A percentile compares a stretch with the other conserved stretches of the same genome.
phyloP scores from a whole-genome alignment of 2,329 filamentous ascomycete species.

The Myriosclerotinia duriaeana region DNA sequence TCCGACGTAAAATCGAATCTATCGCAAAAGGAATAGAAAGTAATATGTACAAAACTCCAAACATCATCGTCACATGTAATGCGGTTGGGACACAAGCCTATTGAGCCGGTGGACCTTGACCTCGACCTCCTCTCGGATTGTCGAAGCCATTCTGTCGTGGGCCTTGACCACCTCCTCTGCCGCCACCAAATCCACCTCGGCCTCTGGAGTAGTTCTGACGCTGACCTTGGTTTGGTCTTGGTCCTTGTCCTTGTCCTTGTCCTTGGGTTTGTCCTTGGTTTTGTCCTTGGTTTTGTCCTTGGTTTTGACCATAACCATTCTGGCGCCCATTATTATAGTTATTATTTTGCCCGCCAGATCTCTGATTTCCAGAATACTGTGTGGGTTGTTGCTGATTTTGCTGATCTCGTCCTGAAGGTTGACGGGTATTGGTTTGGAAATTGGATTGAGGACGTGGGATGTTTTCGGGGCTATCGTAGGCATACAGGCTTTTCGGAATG shows the following conservation, averaged over 20 bases:
- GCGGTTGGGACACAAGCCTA: slow-evolving; percentile 29
- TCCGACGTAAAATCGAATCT: slow-evolving; percentile 34
- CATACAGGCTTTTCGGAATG: slow-evolving; percentile 97
- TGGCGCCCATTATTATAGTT: slow-evolving; percentile 36
- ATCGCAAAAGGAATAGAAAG: slow-evolving; percentile 36
- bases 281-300: slow-evolving; percentile 36
- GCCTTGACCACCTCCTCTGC: slow-evolving; percentile 34
- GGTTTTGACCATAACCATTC: slow-evolving; percentile 33
- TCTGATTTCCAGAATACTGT: slow-evolving; percentile 33
- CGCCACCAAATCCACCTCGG: slow-evolving; percentile 31
- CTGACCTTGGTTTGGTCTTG: slow-evolving; percentile 30
- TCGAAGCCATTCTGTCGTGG: slow-evolving; percentile 38
- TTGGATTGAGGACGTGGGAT: slow-evolving; percentile 80
- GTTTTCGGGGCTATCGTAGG: slow-evolving; percentile 93
- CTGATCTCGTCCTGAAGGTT: slow-evolving; percentile 35
- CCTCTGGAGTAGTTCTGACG: slow-evolving; percentile 22
- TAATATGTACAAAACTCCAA: slow-evolving; percentile 41
- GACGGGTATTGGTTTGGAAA: slow-evolving; percentile 41
- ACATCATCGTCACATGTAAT: slow-evolving; percentile 27
- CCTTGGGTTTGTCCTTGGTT: slow-evolving; percentile 36
- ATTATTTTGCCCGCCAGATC: slow-evolving; percentile 29
- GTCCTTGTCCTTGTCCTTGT: slow-evolving; percentile 31
- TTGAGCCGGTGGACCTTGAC: slow-evolving; percentile 36
- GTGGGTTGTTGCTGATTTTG: slow-evolving; percentile 34
- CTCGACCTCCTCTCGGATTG: slow-evolving; percentile 39